phyloP scores from a whole-genome alignment of 257 asterid species.

The Henckelia pumila region DNA sequence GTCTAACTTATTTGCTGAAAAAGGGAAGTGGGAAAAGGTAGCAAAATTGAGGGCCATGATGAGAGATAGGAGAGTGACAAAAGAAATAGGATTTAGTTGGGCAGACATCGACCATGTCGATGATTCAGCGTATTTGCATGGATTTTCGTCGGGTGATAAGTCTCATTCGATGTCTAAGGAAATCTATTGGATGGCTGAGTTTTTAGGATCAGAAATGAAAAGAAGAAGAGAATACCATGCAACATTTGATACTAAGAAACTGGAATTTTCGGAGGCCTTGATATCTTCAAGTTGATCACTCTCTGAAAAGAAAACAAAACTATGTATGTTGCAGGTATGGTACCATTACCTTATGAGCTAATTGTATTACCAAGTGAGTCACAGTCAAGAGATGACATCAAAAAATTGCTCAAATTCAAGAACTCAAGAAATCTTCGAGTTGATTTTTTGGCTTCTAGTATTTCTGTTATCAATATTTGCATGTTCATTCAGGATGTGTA shows the following conservation, averaged over 20 bases:
- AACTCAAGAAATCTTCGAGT: not conserved
- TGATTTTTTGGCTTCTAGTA: too few relatives aligned
- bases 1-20: slow-evolving; percentile 90
- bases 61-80: slow-evolving; percentile 67
- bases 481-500: not conserved
- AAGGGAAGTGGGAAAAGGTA: slow-evolving; percentile 89
- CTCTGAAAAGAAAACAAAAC: not conserved
- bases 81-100: slow-evolving; percentile 93
- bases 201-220: slow-evolving; percentile 70
- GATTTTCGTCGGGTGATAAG: slow-evolving; percentile 81
- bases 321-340: not conserved
- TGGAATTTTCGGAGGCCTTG: not conserved
- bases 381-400: not conserved
- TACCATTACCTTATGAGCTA: not conserved
- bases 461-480: too few relatives aligned
- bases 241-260: slow-evolving; percentile 16
- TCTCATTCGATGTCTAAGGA: slow-evolving; percentile 59
- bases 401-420: not conserved
- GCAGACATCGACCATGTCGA: slow-evolving; percentile 60
- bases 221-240: slow-evolving; percentile 37
- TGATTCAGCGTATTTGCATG: slow-evolving; percentile 52
- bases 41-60: slow-evolving; percentile 72
- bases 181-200: slow-evolving; percentile 64
- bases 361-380: not conserved
- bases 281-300: not conserved